Evolutionary conservation across 495 filamentous ascomycete species (phyloP).

Genomic region (Achaetomiella virescens): DNA sequence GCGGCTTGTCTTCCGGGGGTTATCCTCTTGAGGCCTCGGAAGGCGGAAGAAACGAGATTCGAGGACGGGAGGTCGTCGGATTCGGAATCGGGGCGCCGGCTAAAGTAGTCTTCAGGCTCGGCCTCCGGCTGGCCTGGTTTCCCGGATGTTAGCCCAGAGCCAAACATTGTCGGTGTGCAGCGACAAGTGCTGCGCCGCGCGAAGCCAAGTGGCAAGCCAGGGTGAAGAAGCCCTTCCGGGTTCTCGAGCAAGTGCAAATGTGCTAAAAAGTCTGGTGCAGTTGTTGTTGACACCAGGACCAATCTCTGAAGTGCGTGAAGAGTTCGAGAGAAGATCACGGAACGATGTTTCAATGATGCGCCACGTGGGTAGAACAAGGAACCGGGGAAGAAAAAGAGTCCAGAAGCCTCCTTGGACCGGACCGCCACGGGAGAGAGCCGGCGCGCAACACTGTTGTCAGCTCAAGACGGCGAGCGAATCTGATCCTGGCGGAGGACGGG

Average conservation of each 20-base stretch:
- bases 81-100: conserved; percentile 34
- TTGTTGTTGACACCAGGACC: not conserved
- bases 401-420: not conserved
- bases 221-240: not conserved
- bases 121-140: conserved; percentile 25
- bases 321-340: not conserved
- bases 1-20: conserved; percentile 34
- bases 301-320: not conserved
- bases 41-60: conserved; percentile 42
- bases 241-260: not conserved
- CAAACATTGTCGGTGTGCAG: conserved; percentile 22
- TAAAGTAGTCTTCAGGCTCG: conserved; percentile 20
- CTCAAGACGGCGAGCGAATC: conserved; percentile 9
- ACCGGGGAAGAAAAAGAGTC: not conserved
- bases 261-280: not conserved
- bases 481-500: conserved; percentile 18
- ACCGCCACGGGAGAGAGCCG: conserved; percentile 24
- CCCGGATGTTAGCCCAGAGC: conserved; percentile 26
- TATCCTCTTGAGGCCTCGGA: conserved; percentile 45
- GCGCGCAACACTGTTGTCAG: conserved; percentile 11
- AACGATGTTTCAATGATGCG: not conserved
- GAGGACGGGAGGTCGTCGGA: conserved; percentile 33
- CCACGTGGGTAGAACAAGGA: not conserved
- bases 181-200: conserved; percentile 11
- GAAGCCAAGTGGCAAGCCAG: conserved; percentile 6